Conservation (phyloP, 345 rosid species). For the Hevea brasiliensis region DNA sequence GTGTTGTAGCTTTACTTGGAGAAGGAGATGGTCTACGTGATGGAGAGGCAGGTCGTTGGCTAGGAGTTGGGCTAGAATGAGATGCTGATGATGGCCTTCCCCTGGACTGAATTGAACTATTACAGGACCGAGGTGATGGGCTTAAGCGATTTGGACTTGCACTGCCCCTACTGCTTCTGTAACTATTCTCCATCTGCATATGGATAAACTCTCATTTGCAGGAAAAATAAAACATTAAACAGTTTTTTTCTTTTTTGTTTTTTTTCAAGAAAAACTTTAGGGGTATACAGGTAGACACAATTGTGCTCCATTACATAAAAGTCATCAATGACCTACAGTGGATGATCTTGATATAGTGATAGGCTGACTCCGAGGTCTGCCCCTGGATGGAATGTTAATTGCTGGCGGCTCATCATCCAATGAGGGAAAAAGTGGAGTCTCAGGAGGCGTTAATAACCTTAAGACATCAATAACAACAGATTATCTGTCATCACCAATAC, state of each 20-base stretch:
- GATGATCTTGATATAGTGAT: conserved; percentile 90
- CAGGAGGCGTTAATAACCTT: conserved; percentile 98
- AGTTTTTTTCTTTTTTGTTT: background rate
- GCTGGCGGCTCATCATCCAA: conserved; percentile 78
- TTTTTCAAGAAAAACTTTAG: background rate
- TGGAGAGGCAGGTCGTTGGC: conserved; percentile 57
- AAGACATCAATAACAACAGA: conserved; percentile 33
- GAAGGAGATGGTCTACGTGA: conserved; percentile 75
- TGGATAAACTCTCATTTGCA: conserved; percentile 6
- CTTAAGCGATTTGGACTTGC: conserved; percentile 95
- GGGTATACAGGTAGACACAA: background rate
- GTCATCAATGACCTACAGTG: conserved; percentile 54
- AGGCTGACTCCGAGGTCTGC: conserved; percentile 88
- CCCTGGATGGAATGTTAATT: conserved; percentile 57
- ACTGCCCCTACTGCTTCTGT: conserved; percentile 88
- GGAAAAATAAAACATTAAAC: background rate
- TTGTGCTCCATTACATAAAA: conserved; percentile 15
- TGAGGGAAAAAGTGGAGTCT: conserved; percentile 92
- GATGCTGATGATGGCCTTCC: conserved; percentile 85
- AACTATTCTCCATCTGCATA: conserved; percentile 89
- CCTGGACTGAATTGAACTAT: conserved; percentile 60
- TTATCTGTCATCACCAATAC: conserved; percentile 32
- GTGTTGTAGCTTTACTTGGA: conserved; percentile 59
- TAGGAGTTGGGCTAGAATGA: conserved; percentile 64
- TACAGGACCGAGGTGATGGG: conserved; percentile 79